Percentiles rank a stretch among this genome's conserved stretches.
phyloP scores from a whole-genome alignment of 2,329 filamentous ascomycete species.

The Nemania sp. region DNA sequence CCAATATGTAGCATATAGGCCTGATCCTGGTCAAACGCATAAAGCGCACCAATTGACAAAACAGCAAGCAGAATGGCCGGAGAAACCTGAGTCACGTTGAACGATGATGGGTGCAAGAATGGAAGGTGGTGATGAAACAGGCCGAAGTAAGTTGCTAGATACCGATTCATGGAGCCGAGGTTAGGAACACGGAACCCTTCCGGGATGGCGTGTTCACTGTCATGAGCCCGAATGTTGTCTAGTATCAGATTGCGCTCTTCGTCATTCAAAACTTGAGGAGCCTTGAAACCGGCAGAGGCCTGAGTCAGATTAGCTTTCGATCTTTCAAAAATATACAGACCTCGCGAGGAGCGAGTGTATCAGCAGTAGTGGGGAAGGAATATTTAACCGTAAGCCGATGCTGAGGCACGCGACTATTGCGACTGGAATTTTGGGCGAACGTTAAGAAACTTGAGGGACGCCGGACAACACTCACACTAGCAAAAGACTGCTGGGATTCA shows the following conservation, averaged over 20 bases:
- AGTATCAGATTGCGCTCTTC: conserved; percentile 84
- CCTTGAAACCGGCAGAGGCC: conserved; percentile 67
- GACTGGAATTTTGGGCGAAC: conserved; percentile 62
- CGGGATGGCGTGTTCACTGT: conserved; percentile 79
- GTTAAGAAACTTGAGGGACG: conserved; percentile 64
- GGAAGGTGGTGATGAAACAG: conserved; percentile 96
- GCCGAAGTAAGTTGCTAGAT: conserved; percentile 94
- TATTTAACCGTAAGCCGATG: conserved; percentile 75
- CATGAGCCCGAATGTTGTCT: conserved; percentile 80
- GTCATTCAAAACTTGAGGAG: conserved; percentile 81
- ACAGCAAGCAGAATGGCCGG: conserved; percentile 85
- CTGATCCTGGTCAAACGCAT: conserved; percentile 95
- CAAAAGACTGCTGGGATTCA: conserved; percentile 68
- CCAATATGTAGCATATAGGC: conserved; percentile 97
- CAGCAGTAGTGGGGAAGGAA: conserved; percentile 67
- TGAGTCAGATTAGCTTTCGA: conserved; percentile 71
- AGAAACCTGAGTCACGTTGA: conserved; percentile 77
- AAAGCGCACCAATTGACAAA: conserved; percentile 91
- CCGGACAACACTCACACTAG: conserved; percentile 58
- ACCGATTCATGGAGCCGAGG: conserved; percentile 81
- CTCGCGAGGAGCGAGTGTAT: conserved; percentile 47
- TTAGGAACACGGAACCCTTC: conserved; percentile 88
- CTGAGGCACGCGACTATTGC: conserved; percentile 64
- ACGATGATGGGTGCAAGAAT: conserved; percentile 91
- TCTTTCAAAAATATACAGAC: conserved; percentile 47